Percentiles rank a stretch among this genome's conserved stretches.
These are phyloP conservation scores for Linnemannia schmuckeri DNA, from an alignment of 192 early-diverging fungal species.

Conservation along the genomic window DNA sequence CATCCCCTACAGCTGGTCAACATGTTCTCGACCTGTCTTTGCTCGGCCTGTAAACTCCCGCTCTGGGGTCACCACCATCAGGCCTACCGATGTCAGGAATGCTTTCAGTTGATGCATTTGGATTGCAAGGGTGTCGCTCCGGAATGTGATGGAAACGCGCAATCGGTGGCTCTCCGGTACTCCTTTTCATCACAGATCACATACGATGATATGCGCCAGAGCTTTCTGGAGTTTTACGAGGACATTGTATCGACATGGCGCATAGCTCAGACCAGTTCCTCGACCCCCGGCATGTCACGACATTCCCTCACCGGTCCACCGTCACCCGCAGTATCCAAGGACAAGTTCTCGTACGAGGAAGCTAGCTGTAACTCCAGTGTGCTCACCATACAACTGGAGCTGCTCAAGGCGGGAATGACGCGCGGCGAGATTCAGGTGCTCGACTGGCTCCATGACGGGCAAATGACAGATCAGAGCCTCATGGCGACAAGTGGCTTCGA, in stretches of 20 bases:
- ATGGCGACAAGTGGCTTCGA: slow-evolving; percentile 49
- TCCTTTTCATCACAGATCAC: slow-evolving; percentile 52
- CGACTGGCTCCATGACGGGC: slow-evolving; percentile 26
- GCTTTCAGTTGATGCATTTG: slow-evolving; percentile 63
- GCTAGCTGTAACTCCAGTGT: slow-evolving; percentile 41
- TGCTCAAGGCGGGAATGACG: slow-evolving; percentile 35
- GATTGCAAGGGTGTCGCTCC: slow-evolving; percentile 38
- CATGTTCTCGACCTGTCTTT: slow-evolving; percentile 66
- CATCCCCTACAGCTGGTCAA: slow-evolving; percentile 68
- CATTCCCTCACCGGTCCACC: slow-evolving; percentile 49
- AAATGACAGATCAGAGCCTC: not conserved
- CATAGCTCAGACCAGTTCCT: slow-evolving; percentile 25
- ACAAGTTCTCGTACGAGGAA: slow-evolving; percentile 46
- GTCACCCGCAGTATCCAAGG: slow-evolving; percentile 24
- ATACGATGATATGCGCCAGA: slow-evolving; percentile 40
- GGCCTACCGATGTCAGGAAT: slow-evolving; percentile 66
- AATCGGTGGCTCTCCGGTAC: slow-evolving; percentile 30
- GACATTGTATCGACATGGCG: slow-evolving; percentile 41
- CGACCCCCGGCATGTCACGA: slow-evolving; percentile 51
- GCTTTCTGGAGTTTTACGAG: slow-evolving; percentile 48
- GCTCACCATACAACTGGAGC: slow-evolving; percentile 31
- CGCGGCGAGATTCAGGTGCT: slow-evolving; percentile 32
- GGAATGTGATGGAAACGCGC: slow-evolving; percentile 4
- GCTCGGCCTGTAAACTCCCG: slow-evolving; percentile 62
- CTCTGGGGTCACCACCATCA: slow-evolving; percentile 70